Percentiles rank a stretch among this genome's conserved stretches.
These are phyloP conservation scores for Dinochytrium kinnereticum DNA, from an alignment of 371 early-diverging fungal genomes.

Conservation along the genomic window DNA sequence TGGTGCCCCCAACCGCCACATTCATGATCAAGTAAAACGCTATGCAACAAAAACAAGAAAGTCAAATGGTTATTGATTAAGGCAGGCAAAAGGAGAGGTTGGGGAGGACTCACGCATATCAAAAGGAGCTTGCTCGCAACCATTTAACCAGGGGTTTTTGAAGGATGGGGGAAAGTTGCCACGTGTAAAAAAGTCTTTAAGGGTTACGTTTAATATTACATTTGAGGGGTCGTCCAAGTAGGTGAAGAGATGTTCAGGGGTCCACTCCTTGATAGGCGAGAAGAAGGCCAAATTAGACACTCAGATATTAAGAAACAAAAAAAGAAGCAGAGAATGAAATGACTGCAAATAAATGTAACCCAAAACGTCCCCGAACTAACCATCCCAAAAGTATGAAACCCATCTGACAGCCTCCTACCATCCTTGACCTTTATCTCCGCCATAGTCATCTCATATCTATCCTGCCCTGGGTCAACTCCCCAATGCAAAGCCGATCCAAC, in stretches of 20 bases:
- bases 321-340: neutral
- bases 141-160: slow-evolving; percentile 11
- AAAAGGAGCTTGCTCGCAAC: slow-evolving; percentile 25
- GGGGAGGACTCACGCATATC: slow-evolving; percentile 8
- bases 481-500: slow-evolving; percentile 68
- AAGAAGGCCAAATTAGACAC: neutral
- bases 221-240: slow-evolving; percentile 59
- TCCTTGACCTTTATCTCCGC: slow-evolving; percentile 22
- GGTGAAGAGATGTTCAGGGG: slow-evolving; percentile 59
- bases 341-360: too few relatives aligned
- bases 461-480: slow-evolving; percentile 39
- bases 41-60: slow-evolving; percentile 4
- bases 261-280: slow-evolving; percentile 55
- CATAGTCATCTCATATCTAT: slow-evolving; percentile 45
- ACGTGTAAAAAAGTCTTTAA: neutral
- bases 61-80: neutral
- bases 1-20: slow-evolving; percentile 71
- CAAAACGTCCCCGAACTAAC: slow-evolving; percentile 30
- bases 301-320: neutral
- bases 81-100: neutral
- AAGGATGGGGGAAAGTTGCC: slow-evolving; percentile 13
- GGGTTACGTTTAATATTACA: slow-evolving; percentile 57
- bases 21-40: slow-evolving; percentile 59
- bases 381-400: slow-evolving; percentile 56
- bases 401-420: slow-evolving; percentile 41